Percentiles rank a stretch among this genome's conserved stretches.
phyloP scores from a whole-genome alignment of 2,329 filamentous ascomycete genomes.

The Mycosphaerella arachidis region DNA sequence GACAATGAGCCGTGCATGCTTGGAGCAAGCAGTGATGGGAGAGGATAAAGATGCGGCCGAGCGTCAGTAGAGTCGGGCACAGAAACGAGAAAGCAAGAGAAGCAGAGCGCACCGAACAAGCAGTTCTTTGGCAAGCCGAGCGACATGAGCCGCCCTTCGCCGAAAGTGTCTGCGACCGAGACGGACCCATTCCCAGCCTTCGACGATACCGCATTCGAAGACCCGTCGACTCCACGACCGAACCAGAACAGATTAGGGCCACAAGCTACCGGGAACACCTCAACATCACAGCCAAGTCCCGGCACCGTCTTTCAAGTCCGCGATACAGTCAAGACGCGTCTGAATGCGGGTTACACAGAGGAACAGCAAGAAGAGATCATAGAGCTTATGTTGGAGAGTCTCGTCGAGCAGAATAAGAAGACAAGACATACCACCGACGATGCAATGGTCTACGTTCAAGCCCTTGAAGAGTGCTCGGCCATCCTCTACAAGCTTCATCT shows the following conservation, averaged over 20 bases:
- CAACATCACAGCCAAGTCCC: neutral
- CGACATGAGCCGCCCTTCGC: neutral
- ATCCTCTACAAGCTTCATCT: no score
- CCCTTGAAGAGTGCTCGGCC: neutral
- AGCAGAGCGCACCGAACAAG: neutral
- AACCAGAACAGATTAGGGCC: neutral
- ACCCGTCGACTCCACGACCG: neutral
- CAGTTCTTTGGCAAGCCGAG: neutral
- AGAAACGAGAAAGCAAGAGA: neutral
- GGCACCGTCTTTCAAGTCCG: neutral
- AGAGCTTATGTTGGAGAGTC: neutral
- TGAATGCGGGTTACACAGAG: neutral
- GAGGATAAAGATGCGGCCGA: neutral
- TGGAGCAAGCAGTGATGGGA: neutral
- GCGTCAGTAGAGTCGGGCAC: neutral
- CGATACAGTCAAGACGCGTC: neutral
- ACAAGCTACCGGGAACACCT: neutral
- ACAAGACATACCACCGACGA: neutral
- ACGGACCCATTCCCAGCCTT: neutral
- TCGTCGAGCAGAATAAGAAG: neutral
- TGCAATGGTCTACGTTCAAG: neutral
- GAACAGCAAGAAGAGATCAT: neutral
- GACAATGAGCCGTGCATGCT: neutral
- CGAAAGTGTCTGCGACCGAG: neutral
- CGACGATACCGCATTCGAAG: neutral